Conservation (phyloP, 1,284 basidiomycete genomes). For the Cryptococcus maquisensis region DNA sequence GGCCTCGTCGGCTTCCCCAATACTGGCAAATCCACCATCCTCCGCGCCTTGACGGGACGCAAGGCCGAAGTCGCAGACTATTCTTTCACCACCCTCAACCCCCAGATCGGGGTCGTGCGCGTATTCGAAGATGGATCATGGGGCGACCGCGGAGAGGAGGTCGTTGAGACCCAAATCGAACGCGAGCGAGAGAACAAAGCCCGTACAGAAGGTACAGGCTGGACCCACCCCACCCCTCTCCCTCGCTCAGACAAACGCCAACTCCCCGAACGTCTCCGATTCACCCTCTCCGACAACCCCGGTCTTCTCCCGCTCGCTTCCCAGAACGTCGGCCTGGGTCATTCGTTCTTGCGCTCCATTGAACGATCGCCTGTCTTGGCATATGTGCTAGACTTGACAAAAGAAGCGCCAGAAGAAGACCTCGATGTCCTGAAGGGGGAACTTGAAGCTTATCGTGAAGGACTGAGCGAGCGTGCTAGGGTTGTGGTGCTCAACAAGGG, state of each 20-base stretch:
- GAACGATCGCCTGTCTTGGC: constrained; percentile 85
- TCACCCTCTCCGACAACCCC: constrained; percentile 96
- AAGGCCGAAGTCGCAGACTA: constrained; percentile 86
- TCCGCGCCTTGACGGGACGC: constrained; percentile 83
- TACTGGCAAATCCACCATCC: constrained; percentile 72
- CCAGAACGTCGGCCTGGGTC: constrained; percentile 85
- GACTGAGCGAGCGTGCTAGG: constrained; percentile 68
- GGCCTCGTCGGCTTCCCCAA: constrained; percentile 96
- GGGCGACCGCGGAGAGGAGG: constrained; percentile 45
- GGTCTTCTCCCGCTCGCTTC: constrained; percentile 82
- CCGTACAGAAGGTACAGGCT: constrained; percentile 25
- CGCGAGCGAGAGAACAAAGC: constrained; percentile 52
- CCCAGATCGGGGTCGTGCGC: constrained; percentile 87
- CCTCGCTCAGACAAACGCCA: background rate
- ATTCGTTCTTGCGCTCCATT: constrained; percentile 88
- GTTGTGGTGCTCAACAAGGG: constrained; percentile 94
- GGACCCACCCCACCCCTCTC: background rate
- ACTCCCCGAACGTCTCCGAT: constrained; percentile 64
- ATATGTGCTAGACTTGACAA: constrained; percentile 85
- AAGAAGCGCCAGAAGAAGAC: constrained; percentile 67
- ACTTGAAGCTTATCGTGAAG: constrained; percentile 76
- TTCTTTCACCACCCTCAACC: constrained; percentile 92
- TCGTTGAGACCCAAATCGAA: constrained; percentile 68
- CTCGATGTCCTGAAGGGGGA: constrained; percentile 69
- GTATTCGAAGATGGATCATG: constrained; percentile 76